Percentiles rank a stretch among this genome's conserved stretches.
Evolutionary conservation across 257 asterid species (phyloP).

Genomic region (Dorcoceras hygrometricum): DNA sequence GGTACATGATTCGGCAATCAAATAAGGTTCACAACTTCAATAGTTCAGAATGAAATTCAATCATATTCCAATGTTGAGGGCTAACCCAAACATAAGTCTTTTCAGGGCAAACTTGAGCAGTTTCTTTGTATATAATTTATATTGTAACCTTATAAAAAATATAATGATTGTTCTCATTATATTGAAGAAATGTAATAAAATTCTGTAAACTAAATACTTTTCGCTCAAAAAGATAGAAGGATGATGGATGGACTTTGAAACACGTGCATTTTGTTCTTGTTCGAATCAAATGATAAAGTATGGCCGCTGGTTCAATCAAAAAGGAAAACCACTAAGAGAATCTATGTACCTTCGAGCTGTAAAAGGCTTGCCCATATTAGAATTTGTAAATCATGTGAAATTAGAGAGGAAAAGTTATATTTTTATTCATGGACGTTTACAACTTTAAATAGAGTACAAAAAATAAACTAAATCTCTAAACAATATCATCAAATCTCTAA

Average conservation of each 20-base stretch:
- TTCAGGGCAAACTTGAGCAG: background rate
- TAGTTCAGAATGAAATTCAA: background rate
- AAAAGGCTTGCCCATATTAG: no score
- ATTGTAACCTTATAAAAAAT: no score
- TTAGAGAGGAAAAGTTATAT: no score
- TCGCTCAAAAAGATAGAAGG: background rate
- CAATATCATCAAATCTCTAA: no score
- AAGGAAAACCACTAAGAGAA: no score
- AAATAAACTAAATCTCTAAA: no score
- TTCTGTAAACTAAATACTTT: background rate
- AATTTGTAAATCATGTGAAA: no score
- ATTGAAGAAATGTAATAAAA: background rate
- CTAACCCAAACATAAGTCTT: background rate
- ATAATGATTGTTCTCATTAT: background rate
- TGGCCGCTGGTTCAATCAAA: background rate
- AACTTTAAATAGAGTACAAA: no score
- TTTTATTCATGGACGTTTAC: no score
- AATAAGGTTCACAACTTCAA: background rate
- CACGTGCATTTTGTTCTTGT: background rate
- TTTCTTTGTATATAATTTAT: no score
- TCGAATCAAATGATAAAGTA: no score
- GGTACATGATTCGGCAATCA: background rate
- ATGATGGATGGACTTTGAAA: background rate
- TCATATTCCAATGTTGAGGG: background rate
- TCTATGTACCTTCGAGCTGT: no score